These are phyloP conservation scores for Cryptococcus sp. DNA, from an alignment of 1,284 basidiomycete genomes.

Conservation along the genomic window DNA sequence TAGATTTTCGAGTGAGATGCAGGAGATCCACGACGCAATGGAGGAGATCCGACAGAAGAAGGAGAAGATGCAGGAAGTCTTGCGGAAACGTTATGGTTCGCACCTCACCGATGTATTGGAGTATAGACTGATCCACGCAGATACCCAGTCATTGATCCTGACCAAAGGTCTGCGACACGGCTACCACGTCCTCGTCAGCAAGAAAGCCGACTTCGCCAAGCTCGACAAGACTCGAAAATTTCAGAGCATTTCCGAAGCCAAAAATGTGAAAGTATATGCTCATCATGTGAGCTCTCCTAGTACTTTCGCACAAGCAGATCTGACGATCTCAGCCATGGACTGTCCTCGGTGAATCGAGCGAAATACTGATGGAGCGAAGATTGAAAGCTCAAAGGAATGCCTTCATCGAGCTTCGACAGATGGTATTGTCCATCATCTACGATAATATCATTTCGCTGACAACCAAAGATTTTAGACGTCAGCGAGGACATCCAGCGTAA, in stretches of 20 bases:
- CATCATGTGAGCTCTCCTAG: conserved; percentile 55
- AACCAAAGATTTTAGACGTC: conserved; percentile 60
- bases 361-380: conserved; percentile 58
- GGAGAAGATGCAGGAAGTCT: conserved; percentile 24
- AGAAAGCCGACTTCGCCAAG: conserved; percentile 52
- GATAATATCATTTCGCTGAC: neutral
- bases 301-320: neutral
- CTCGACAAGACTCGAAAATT: conserved; percentile 29
- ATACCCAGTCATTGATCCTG: conserved; percentile 64
- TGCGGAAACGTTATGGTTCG: conserved; percentile 54
- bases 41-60: conserved; percentile 17
- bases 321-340: conserved; percentile 63
- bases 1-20: conserved; percentile 66
- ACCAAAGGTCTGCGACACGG: conserved; percentile 64
- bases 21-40: conserved; percentile 53
- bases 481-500: conserved; percentile 63
- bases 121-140: conserved; percentile 45
- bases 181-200: conserved; percentile 63
- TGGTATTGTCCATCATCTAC: conserved; percentile 51
- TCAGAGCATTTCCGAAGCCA: conserved; percentile 16
- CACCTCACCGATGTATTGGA: neutral
- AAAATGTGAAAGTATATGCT: conserved; percentile 57
- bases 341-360: conserved; percentile 61
- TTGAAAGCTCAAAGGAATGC: conserved; percentile 62
- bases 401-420: conserved; percentile 62